A percentile compares a stretch with the other conserved stretches of the same genome.
phyloP scores from a whole-genome alignment of 352 stramenopile genomes.

The Phytopythium montanum region DNA sequence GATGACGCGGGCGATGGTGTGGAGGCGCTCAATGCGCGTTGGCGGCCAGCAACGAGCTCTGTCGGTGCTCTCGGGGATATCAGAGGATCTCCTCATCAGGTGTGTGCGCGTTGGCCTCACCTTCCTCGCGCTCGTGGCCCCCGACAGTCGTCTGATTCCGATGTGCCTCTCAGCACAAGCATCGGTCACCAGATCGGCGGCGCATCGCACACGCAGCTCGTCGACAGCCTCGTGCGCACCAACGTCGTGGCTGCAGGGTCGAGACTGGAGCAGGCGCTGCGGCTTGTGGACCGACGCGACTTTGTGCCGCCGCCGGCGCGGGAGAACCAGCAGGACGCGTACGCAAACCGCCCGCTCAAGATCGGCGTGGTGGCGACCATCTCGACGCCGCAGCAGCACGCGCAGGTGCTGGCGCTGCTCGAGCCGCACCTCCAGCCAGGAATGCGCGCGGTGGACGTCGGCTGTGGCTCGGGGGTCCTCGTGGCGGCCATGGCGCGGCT shows the following conservation, averaged over 20 bases:
- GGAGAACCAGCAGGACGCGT: constrained; percentile 30
- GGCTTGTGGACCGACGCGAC: constrained; percentile 55
- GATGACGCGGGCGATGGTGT: constrained; percentile 2
- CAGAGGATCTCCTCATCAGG: constrained; percentile 75
- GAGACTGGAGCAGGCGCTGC: constrained; percentile 57
- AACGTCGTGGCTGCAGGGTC: constrained; percentile 58
- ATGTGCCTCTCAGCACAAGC: constrained; percentile 38
- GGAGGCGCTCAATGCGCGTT: not conserved
- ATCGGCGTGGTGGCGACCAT: constrained; percentile 81
- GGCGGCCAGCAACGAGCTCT: constrained; percentile 21
- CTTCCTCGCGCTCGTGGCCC: not conserved
- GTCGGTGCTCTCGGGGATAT: constrained; percentile 70
- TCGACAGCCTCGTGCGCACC: constrained; percentile 74
- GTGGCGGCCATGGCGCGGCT: constrained; percentile 76
- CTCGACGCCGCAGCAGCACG: constrained; percentile 84
- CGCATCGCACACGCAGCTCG: constrained; percentile 52
- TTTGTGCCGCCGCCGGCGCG: constrained; percentile 43
- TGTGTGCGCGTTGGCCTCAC: constrained; percentile 2
- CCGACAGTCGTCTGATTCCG: not conserved
- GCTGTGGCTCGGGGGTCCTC: constrained; percentile 78
- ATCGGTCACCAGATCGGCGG: constrained; percentile 83
- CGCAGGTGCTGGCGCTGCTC: constrained; percentile 67
- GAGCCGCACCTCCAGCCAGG: constrained; percentile 63
- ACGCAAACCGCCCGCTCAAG: constrained; percentile 73
- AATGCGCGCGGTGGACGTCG: constrained; percentile 63